Base-by-base conservation (phyloP, 2,329 filamentous ascomycete species). In the Neurospora sp. region DNA sequence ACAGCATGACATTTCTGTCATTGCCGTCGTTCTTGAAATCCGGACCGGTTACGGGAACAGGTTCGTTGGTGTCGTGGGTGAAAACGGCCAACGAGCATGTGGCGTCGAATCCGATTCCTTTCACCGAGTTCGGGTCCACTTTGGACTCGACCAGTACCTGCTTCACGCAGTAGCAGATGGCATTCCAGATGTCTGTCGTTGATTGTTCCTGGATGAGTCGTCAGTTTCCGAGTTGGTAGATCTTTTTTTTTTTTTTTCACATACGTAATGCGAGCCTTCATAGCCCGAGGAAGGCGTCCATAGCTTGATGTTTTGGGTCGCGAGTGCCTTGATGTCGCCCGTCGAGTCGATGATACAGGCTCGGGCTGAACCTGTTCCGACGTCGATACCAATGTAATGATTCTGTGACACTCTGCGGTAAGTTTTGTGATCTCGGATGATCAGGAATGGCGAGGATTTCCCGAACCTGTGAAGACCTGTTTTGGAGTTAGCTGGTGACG, bases 31-130 rank as follows among this genome's bases (percentile, higher is more conserved):
- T 90, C 75, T 91, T 87, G 76, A 97, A 98, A 75, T 92, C 88
- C 2, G 93, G 94, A 0, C 92, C 93, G 1, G 94, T 97, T 28
- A 99, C 93, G n/a, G 91, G 86, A 67, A 97, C 85, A 2, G 96
- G 96, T 81, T 97, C 92, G 79, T 97, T 91, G 4, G 93, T 97
- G 76, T 97, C 93, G 77, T 92, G 85, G 69, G 90, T 87, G 82
- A 99, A 97, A 75, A 98, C 94, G 39, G 94, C 88, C 38, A 99
- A 88, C 19, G 96, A 99, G 84, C 96, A 99, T n/a, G 96, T 99
- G 28, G 96, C 96, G 80, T 99, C 96, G 80, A 99, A 98, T 68
- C 96, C 96, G 77, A 99, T 93, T 71, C 96, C 96, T 75, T 91
- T 91, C 76, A 99, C 91, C 42, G 87, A 89, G 73, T 83, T 83